Evolutionary conservation across 1,284 basidiomycete genomes (phyloP), one percentile per base, ranked within the genome.

Genomic region (Microbotryum lychnidis-dioicae): DNA sequence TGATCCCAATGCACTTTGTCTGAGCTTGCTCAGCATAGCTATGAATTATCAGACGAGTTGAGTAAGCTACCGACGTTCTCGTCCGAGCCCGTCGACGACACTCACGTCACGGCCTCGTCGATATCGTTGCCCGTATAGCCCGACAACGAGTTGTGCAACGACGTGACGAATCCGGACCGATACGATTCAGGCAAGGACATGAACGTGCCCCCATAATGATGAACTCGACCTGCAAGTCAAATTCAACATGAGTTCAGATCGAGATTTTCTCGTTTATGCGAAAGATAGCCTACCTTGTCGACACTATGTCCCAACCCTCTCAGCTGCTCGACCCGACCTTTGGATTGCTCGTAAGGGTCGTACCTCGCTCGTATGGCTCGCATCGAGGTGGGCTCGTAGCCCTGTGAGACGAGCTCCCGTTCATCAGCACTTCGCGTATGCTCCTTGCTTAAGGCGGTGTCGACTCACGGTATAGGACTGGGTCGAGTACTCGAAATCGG

Each of bases 151-250:
- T 98, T 98, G 76, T 98, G 96, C 56, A 99, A 80, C 67, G 97
- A 93, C 0, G 94, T 93, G 62, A 98, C 84, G 72, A 99, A 99
- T 66, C 87, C 85, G 70, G 85, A 86, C 60, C 94, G 83, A 74
- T 99, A 98, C 50, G 91, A 89, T 76, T 97, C 91, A 25, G 93
- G 87, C 84, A 97, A 92, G 71, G 91, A 96, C 93, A 99, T 97
- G 77, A 99, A 98, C 5, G 94, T 99, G 51, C 94, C 94, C 94
- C 96, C 94, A 99, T 99, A 71, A 98, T 58, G 65, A 98, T 98
- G 74, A 97, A 97, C 75, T 98, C 94, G 53, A 98, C 88, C 87
- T 90, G 67, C 25, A 47, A 31, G 47, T 9, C 31, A 8, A 8
- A 9, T 31, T 0, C 31, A 10, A 31, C 31, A 10, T 31, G 31